Evolutionary conservation across 2,329 filamentous ascomycete genomes (phyloP).

Genomic region (Leptographium procerum): DNA sequence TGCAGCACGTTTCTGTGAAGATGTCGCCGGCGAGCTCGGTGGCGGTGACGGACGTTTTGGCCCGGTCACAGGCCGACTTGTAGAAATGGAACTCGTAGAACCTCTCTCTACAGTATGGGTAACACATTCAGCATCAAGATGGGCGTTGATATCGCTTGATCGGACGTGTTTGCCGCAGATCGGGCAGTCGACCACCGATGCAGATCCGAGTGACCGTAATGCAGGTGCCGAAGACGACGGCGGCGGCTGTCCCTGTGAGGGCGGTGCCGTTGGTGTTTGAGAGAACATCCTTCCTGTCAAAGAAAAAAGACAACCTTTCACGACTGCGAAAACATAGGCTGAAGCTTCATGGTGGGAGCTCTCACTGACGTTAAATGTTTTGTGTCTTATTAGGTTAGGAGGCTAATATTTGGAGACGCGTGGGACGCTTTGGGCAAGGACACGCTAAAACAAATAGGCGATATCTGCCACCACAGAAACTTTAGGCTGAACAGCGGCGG

Average conservation of each 20-base stretch:
- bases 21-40: constrained; percentile 19
- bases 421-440: neutral
- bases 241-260: neutral
- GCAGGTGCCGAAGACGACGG: neutral
- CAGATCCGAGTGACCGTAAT: neutral
- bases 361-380: neutral
- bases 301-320: neutral
- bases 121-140: constrained; percentile 77
- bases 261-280: neutral
- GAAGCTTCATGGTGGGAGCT: neutral
- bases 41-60: constrained; percentile 20
- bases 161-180: constrained; percentile 68
- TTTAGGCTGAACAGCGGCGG: too few species aligned
- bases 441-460: neutral
- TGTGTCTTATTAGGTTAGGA: neutral
- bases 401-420: neutral
- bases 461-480: neutral
- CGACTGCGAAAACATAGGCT: neutral
- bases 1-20: constrained; percentile 39
- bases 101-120: constrained; percentile 48
- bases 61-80: constrained; percentile 9
- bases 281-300: constrained; percentile 2
- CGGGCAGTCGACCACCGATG: constrained; percentile 57
- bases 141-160: constrained; percentile 68
- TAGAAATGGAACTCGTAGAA: constrained; percentile 5